Conservation (phyloP, 768 basidiomycete genomes). For the Rhodotorula diobovata region DNA sequence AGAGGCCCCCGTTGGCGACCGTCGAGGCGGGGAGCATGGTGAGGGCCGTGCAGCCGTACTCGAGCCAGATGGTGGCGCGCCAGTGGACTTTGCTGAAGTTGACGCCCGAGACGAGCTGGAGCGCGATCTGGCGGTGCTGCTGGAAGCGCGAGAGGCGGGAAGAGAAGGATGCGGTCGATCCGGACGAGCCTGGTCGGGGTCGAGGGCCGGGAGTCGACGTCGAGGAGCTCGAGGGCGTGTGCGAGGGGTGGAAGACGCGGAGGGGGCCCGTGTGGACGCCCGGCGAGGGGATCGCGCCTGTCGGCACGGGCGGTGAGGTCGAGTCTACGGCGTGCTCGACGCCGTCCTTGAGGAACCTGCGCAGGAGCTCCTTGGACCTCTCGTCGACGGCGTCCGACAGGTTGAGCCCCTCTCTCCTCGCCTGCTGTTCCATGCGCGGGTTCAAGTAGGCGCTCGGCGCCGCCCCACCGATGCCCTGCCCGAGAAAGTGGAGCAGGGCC, state of each 20-base stretch:
- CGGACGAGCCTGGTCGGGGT: not conserved
- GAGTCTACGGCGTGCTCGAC: not conserved
- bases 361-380: not conserved
- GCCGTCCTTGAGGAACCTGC: not conserved
- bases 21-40: constrained; percentile 9
- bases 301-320: not conserved
- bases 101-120: not conserved
- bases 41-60: constrained; percentile 20
- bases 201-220: too few relatives aligned
- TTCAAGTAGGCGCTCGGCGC: not conserved
- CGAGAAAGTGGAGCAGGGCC: constrained; percentile 4
- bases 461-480: constrained; percentile 4
- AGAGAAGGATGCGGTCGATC: not conserved
- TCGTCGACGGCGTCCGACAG: not conserved
- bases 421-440: not conserved
- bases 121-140: not conserved
- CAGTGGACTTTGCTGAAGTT: constrained; percentile 3
- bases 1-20: not conserved
- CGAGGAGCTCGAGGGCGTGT: not conserved
- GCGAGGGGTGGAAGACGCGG: not conserved
- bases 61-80: not conserved
- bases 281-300: not conserved
- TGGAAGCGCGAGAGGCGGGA: not conserved
- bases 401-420: too few relatives aligned
- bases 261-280: not conserved